Base-by-base conservation (phyloP, 352 stramenopile genomes). In the Globisporangium okanoganense region DNA sequence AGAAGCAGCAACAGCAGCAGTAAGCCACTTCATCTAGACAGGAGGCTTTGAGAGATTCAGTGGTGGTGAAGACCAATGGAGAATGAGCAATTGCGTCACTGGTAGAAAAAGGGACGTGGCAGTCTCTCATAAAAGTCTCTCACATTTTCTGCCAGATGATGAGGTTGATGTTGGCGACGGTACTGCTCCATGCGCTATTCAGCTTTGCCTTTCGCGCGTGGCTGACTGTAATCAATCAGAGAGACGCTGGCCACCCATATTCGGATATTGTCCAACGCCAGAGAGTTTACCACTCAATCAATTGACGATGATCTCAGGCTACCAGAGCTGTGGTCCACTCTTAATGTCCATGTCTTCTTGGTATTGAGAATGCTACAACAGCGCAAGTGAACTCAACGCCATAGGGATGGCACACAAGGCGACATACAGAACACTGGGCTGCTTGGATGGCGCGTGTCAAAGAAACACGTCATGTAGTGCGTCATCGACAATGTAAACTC, bases 1-100 rank as follows among this genome's bases (percentile, higher is more conserved):
- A 85, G 55, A 70, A 69, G 53, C 80, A 64, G 27, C 22, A 61
- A 18, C 40, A 67, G 22, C 20, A 31, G 29, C 36, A 49, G 38
- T 38, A 31, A 55, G 18, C 40, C 40, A 45, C 40, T 45, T 45
- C 5, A 45, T 45, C 0, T 7, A 20, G 22, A 10, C n/a, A 48
- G 14, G n/a, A 13, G 36, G 43, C 20, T 6, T 0, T 22, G n/a
- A 44, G 33, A 45, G 31, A 22, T 16, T 36, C 24, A 4, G 10
- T 53, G 35, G 35, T 40, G 3, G 13, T 40, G 35, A 40, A 40
- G 31, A 36, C 36, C 36, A 10, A 36, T 52, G 20, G 13, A 36
- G 24, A 51, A 12, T 51, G 44, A n/a, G 20, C 22, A 52, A 54
- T 54, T 50, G 36, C 53, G 53, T 38, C 53, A 40, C 13, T 36